Conservation (phyloP, 257 asterid species). For the Solanum boliviense region DNA sequence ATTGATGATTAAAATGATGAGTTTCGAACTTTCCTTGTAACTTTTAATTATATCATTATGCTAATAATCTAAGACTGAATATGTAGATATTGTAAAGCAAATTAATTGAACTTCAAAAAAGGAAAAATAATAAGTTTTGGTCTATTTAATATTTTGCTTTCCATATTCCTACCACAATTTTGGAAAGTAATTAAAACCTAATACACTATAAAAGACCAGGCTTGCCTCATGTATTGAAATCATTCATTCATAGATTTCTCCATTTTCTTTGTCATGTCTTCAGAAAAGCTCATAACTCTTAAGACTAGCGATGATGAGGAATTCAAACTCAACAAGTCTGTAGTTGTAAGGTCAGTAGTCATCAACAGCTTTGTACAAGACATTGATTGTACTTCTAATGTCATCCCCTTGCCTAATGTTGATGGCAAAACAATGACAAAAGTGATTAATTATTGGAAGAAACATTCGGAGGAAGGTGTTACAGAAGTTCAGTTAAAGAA, state of each 20-base stretch:
- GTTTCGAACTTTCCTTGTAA: no score
- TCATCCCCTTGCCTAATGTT: not conserved
- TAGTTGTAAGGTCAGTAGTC: not conserved
- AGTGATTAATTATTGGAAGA: not conserved
- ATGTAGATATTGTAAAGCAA: no score
- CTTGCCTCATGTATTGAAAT: not conserved
- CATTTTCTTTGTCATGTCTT: not conserved
- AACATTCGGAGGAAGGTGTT: no score
- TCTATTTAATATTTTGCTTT: not conserved
- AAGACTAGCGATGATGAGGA: not conserved
- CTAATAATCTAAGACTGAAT: no score
- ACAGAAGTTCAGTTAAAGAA: no score
- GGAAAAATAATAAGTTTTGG: not conserved
- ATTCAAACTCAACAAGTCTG: not conserved
- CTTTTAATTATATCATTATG: no score
- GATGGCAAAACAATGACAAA: not conserved
- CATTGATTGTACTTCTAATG: not conserved
- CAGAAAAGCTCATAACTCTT: not conserved
- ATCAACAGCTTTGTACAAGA: not conserved
- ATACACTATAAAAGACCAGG: not conserved
- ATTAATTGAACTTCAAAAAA: not conserved
- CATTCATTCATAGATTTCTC: not conserved
- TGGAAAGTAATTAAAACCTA: not conserved
- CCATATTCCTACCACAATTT: not conserved
- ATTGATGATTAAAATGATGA: no score